Conservation (phyloP, 164 flowering plant species). For the Magnolia officinalis region DNA sequence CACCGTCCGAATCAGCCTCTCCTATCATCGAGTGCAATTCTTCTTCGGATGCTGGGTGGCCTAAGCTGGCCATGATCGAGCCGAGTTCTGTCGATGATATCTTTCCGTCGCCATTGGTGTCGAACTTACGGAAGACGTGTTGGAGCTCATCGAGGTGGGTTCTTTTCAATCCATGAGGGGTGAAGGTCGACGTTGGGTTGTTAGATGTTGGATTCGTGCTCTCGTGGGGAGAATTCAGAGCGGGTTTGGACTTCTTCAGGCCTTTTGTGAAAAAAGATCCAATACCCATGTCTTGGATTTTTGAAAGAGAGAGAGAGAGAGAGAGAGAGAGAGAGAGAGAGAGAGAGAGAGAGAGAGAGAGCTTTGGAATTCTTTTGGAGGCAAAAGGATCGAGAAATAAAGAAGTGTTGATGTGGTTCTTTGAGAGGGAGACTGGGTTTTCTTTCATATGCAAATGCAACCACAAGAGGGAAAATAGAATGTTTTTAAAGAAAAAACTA, state of each 20-base stretch:
- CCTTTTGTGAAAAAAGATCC: conserved; percentile 9
- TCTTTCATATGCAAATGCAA: too few species aligned
- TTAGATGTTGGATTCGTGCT: background rate
- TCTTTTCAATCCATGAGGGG: background rate
- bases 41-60: conserved; percentile 45
- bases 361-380: background rate
- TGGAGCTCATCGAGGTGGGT: conserved; percentile 48
- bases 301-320: background rate
- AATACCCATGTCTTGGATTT: conserved; percentile 9
- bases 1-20: conserved; percentile 71
- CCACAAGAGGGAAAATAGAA: too few species aligned
- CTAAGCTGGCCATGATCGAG: conserved; percentile 53
- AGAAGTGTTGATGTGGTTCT: too few species aligned
- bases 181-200: too few species aligned
- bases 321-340: background rate
- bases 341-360: background rate
- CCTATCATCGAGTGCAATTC: conserved; percentile 48
- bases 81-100: conserved; percentile 69
- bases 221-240: background rate
- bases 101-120: conserved; percentile 77
- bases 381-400: background rate
- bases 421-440: too few species aligned
- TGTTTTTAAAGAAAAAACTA: too few species aligned
- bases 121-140: conserved; percentile 65
- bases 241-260: conserved; percentile 8